Base-by-base conservation (phyloP, 148 eudicot species). In the Diospyros kaki region DNA sequence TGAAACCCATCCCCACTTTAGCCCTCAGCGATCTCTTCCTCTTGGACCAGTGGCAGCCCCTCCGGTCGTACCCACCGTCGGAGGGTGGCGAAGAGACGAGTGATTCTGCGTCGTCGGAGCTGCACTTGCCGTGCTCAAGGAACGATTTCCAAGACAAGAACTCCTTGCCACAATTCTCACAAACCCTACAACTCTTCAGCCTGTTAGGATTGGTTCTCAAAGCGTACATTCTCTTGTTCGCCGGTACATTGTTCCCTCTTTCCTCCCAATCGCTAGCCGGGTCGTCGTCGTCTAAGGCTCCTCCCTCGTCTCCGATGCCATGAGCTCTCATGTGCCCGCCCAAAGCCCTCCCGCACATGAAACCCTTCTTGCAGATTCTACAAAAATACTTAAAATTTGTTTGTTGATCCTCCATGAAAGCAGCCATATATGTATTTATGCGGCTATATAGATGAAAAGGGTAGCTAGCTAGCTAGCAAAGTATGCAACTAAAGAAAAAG, bases 251-350 rank as follows among this genome's bases (percentile, higher is more conserved):
- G 28, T 74, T 73, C 4, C 73, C 87, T 44, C 84, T 86, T 7
- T 86, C 98, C 69, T 92, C 97, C 93, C 96, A 90, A 69, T 91
- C 91, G 38, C 87, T 84, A 0, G 73, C 80, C 1, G 73, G 87
- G 64, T 94, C 91, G 9, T 89, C 93, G 40, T 91, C 94, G 8
- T 90, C 90, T 1, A 84, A 48, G 45, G 44, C 74, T 2, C 75
- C 85, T 18, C 66, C 55, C 64, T 90, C 98, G 12, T 92, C 95
- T 2, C 97, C 93, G 6, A 89, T 92, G 4, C 97, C 98, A 51
- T 92, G 98, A 66, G 98, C 97, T 68, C 98, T 84, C 98, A 94
- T 94, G 74, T 90, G 97, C 18, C 98, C 98, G 61, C 98, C 98
- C 14, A 94, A 83, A 62, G 98, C 98, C 75, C 96, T 80, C 44